Evolutionary conservation across 768 basidiomycete genomes (phyloP), one percentile per base, ranked within the genome.

Genomic region (Melanogaster broomeanus): DNA sequence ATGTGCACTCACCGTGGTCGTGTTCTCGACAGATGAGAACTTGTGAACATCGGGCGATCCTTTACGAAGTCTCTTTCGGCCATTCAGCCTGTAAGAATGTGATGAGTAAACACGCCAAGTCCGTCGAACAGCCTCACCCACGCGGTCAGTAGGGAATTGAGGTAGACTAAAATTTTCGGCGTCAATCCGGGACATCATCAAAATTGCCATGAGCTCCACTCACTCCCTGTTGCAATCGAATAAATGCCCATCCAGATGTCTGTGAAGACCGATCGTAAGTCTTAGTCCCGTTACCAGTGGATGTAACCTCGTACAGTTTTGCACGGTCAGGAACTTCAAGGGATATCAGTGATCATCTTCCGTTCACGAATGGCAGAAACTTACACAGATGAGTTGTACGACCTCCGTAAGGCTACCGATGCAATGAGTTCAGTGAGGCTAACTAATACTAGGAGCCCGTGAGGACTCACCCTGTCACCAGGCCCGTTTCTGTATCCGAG

Each of bases 181-280:
- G 33, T 11, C 33, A 34, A 4, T 11, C 12, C 16, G 16, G 33
- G 12, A 3, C 33, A 34, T 3, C 6, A 34, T 5, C 3, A 3
- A 11, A 16, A 5, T 34, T 34, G 33, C 5, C 16, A 34, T 3
- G 6, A 11, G 5, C 33, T 34, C 3, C 11, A 34, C 33, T 34
- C 12, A 34, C 33, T 34, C 3, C 33, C 33, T 4, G 33, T 6
- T 11, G 16, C 4, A 12, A 28, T 16, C 19, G 41, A 38, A 18
- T 45, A 49, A 22, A 44, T 13, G 7, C 15, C 28, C 28, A 49
- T 42, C 48, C 48, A 49, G 28, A 49, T 43, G 21, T 24, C 48
- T 49, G 3, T n/a, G n/a, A 11, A 11, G 33, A 34, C 5, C 33
- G 25, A 27, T 34, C 33, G 16, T 34, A 11, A 11, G 16, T 34